Evolutionary conservation across 1,139 yeast genomes (phyloP).

Genomic region (Saccharomycopsis hybrid): DNA sequence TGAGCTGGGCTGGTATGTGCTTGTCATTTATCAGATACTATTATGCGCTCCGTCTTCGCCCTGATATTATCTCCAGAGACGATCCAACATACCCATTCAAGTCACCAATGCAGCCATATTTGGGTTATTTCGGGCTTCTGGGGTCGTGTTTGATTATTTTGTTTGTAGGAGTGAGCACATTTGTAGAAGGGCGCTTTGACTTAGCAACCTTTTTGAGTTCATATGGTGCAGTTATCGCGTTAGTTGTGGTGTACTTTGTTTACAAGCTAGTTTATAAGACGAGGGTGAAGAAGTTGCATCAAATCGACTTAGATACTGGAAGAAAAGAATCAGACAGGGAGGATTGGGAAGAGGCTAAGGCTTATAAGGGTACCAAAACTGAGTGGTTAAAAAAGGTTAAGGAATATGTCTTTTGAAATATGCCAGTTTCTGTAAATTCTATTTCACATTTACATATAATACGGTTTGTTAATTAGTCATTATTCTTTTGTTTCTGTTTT

Average conservation of each 20-base stretch:
- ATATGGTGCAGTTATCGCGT: conserved; percentile 57
- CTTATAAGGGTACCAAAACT: conserved; percentile 28
- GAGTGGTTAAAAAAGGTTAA: too few species aligned
- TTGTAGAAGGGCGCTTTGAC: conserved; percentile 50
- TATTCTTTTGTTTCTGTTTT: too few species aligned
- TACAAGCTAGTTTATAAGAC: conserved; percentile 54
- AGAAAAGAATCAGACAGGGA: conserved; percentile 67
- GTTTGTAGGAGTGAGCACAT: conserved; percentile 61
- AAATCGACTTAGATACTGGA: conserved; percentile 71
- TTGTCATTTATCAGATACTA: conserved; percentile 64
- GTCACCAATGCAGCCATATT: conserved; percentile 72
- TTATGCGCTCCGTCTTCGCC: conserved; percentile 58
- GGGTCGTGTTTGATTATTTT: conserved; percentile 47
- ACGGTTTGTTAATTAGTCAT: too few species aligned
- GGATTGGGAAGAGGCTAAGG: conserved; percentile 60
- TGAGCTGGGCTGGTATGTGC: conserved; percentile 82
- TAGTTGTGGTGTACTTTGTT: conserved; percentile 45
- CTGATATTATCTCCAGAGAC: conserved; percentile 57
- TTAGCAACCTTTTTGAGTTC: conserved; percentile 50
- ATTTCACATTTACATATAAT: too few species aligned
- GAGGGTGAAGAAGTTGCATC: conserved; percentile 46
- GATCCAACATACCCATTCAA: conserved; percentile 69
- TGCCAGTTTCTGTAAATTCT: too few species aligned
- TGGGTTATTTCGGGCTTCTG: conserved; percentile 56
- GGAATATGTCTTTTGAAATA: too few species aligned